Evolutionary conservation across 371 early-diverging fungal species (phyloP).

Genomic region (Circinella umbellata): DNA sequence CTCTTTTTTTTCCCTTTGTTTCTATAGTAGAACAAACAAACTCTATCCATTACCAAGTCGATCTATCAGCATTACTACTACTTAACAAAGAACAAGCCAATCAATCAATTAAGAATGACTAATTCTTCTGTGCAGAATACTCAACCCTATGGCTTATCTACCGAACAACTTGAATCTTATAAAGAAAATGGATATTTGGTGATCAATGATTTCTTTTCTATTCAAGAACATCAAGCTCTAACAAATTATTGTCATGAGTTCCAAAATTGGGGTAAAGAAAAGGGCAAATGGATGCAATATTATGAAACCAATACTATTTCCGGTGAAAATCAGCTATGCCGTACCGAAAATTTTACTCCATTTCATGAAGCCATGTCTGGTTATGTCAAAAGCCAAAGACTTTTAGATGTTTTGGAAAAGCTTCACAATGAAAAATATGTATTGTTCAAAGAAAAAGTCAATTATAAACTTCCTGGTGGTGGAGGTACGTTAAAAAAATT

Average conservation of each 20-base stretch:
- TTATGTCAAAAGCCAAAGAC: conserved; percentile 46
- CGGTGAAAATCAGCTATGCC: conserved; percentile 50
- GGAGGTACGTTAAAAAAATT: conserved; percentile 32
- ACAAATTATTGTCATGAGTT: conserved; percentile 41
- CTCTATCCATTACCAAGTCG: too few relatives aligned
- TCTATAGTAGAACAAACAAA: too few relatives aligned
- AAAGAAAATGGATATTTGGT: conserved; percentile 51
- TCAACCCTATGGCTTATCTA: conserved; percentile 37
- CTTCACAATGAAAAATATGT: conserved; percentile 56
- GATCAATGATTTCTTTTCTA: conserved; percentile 52
- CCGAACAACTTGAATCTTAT: conserved; percentile 47
- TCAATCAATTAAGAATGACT: not conserved
- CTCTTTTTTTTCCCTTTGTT: too few relatives aligned
- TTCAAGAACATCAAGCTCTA: conserved; percentile 44
- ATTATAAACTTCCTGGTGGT: conserved; percentile 63
- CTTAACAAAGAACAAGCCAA: too few relatives aligned
- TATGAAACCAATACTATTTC: conserved; percentile 52
- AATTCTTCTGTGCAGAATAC: conserved; percentile 13
- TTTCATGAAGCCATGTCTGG: conserved; percentile 42
- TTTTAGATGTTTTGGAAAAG: conserved; percentile 46
- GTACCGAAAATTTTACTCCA: conserved; percentile 63
- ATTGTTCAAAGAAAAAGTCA: conserved; percentile 64
- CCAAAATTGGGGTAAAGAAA: conserved; percentile 54
- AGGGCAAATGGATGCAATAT: conserved; percentile 68
- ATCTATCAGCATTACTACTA: too few relatives aligned